phyloP scores from a whole-genome alignment of 202 grass and related monocot species.

The Zizania palustris region DNA sequence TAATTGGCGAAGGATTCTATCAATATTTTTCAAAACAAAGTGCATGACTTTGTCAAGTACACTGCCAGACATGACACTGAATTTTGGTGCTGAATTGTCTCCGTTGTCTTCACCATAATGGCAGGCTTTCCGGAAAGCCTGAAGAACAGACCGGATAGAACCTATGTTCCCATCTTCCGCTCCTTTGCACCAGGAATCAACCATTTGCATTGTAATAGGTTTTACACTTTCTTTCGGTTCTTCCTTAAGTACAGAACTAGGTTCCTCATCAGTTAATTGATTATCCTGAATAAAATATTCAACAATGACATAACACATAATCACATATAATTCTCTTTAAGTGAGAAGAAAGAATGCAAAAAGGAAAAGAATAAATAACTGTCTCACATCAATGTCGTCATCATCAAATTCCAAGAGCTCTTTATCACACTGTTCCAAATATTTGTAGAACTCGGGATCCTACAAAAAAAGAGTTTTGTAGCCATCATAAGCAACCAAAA shows the following conservation, averaged over 20 bases:
- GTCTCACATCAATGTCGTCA: conserved; percentile 69
- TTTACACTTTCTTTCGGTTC: conserved; percentile 55
- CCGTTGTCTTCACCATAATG: conserved; percentile 86
- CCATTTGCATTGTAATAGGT: conserved; percentile 86
- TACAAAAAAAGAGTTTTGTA: conserved; percentile 38
- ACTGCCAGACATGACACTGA: conserved; percentile 78
- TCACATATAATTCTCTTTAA: conserved; percentile 8
- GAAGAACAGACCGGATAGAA: conserved; percentile 69
- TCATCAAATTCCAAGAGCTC: conserved; percentile 73
- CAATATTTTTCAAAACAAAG: conserved; percentile 90
- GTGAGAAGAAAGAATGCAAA: conserved; percentile 7
- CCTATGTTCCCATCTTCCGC: conserved; percentile 60
- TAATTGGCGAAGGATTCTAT: conserved; percentile 68
- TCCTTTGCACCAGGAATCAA: conserved; percentile 76
- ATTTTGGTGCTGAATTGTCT: conserved; percentile 61
- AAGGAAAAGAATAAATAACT: background rate
- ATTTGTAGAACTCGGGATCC: conserved; percentile 93
- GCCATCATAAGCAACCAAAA: conserved; percentile 30
- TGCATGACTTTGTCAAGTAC: conserved; percentile 97
- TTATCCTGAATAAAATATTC: conserved; percentile 57
- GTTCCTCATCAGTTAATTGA: conserved; percentile 48
- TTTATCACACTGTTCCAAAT: conserved; percentile 75
- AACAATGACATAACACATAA: conserved; percentile 24
- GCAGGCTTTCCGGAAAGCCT: conserved; percentile 78
- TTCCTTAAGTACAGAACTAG: conserved; percentile 43